A percentile compares a stretch with the other conserved stretches of the same genome.
These are phyloP conservation scores for Iris pallida DNA, from an alignment of 116 monocot species.

Conservation along the genomic window DNA sequence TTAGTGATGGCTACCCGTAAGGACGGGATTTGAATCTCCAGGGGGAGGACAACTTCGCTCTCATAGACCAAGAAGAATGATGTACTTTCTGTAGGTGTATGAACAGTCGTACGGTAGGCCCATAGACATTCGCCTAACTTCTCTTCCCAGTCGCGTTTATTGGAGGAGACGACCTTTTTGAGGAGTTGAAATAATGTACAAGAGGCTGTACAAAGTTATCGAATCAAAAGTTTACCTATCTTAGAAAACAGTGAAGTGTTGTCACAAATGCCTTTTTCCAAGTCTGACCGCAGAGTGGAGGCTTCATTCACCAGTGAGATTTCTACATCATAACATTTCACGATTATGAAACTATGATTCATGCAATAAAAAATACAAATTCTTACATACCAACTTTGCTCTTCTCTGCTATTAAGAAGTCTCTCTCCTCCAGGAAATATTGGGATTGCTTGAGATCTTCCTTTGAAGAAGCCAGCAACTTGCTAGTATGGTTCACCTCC, in stretches of 20 bases:
- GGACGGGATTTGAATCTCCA: too few species aligned
- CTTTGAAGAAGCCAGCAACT: slow-evolving; percentile 41
- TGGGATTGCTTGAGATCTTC: slow-evolving; percentile 75
- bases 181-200: neutral
- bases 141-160: too few species aligned
- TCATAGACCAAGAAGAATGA: too few species aligned
- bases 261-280: slow-evolving; percentile 78
- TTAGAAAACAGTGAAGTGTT: slow-evolving; percentile 77
- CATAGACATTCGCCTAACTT: too few species aligned
- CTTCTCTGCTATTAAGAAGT: slow-evolving; percentile 75
- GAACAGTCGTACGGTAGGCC: too few species aligned
- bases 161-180: too few species aligned
- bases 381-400: slow-evolving; percentile 58
- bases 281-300: slow-evolving; percentile 56
- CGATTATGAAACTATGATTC: too few species aligned
- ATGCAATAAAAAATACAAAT: too few species aligned
- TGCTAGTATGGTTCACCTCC: slow-evolving; percentile 75
- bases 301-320: slow-evolving; percentile 80
- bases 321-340: slow-evolving; percentile 28
- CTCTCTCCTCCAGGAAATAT: slow-evolving; percentile 71
- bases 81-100: too few species aligned
- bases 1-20: too few species aligned
- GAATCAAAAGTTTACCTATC: slow-evolving; percentile 48
- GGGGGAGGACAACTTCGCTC: too few species aligned
- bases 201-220: neutral